A percentile compares a stretch with the other conserved stretches of the same genome.
Evolutionary conservation across 129 eudicot species (phyloP).

Genomic region (Calendula officinalis): DNA sequence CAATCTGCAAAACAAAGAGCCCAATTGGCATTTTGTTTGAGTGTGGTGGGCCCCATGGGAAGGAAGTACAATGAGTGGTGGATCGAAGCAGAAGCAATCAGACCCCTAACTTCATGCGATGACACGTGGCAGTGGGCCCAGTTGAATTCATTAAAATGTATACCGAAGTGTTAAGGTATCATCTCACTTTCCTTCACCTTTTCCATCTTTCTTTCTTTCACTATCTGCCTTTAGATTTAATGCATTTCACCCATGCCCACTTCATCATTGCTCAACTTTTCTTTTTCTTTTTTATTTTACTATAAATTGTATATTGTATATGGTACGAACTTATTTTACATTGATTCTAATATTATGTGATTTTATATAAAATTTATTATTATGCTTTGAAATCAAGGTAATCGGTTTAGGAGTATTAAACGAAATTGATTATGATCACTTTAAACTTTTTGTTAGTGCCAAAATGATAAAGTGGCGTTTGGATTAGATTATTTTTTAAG

Average conservation of each 20-base stretch:
- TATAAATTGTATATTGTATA: too few relatives aligned
- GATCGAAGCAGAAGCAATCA: constrained; percentile 35
- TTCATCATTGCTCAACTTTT: constrained; percentile 13
- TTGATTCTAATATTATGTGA: too few relatives aligned
- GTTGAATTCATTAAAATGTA: constrained; percentile 27
- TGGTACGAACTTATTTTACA: too few relatives aligned
- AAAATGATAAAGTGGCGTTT: too few relatives aligned
- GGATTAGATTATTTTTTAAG: too few relatives aligned
- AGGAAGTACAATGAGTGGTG: constrained; percentile 37
- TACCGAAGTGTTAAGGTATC: constrained; percentile 44
- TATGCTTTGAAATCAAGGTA: too few relatives aligned
- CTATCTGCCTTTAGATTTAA: constrained; percentile 26
- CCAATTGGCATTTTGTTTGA: constrained; percentile 33
- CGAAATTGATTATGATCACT: too few relatives aligned
- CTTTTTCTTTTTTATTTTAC: background rate
- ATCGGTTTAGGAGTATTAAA: too few relatives aligned
- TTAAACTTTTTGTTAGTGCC: too few relatives aligned
- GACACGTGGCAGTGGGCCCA: constrained; percentile 46
- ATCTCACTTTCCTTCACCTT: constrained; percentile 34
- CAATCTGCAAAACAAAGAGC: constrained; percentile 31
- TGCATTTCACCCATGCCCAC: constrained; percentile 31
- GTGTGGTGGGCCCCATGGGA: constrained; percentile 25
- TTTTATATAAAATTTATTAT: too few relatives aligned
- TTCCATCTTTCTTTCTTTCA: constrained; percentile 37
- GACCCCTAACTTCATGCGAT: constrained; percentile 11